Conservation (phyloP, 2,329 filamentous ascomycete species). For the Fusarium beomiforme region DNA sequence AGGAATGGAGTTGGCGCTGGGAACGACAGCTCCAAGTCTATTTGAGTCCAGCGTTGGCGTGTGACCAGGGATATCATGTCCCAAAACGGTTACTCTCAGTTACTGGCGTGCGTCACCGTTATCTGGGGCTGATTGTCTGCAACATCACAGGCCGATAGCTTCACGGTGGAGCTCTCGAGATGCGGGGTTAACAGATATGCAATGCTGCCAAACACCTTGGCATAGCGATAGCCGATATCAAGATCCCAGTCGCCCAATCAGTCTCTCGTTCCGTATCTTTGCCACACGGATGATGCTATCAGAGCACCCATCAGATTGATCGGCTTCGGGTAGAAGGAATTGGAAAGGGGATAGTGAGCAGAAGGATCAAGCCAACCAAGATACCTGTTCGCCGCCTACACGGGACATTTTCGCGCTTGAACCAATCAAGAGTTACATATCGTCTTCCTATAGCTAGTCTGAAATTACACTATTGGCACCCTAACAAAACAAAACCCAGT, state of each 20-base stretch:
- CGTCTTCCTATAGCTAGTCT: background rate
- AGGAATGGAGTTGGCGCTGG: background rate
- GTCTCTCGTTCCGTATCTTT: background rate
- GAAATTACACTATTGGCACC: rapidly evolving
- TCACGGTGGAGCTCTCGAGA: background rate
- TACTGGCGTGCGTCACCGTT: background rate
- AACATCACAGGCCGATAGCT: background rate
- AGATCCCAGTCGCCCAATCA: background rate
- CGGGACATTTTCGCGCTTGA: background rate
- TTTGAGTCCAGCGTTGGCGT: background rate
- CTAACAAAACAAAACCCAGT: background rate
- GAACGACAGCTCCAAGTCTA: background rate
- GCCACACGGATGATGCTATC: background rate
- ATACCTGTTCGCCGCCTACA: too few species aligned
- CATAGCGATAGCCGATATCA: background rate
- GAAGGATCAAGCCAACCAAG: background rate
- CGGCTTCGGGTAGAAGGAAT: background rate
- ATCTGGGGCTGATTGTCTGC: background rate
- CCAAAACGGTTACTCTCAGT: background rate
- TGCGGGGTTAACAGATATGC: background rate
- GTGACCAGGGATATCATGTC: background rate
- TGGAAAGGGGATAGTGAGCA: too few species aligned
- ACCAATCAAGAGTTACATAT: background rate
- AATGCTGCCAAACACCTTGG: background rate
- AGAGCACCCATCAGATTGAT: background rate